Base-by-base conservation (phyloP, 148 eudicot genomes). In the Silene latifolia region DNA sequence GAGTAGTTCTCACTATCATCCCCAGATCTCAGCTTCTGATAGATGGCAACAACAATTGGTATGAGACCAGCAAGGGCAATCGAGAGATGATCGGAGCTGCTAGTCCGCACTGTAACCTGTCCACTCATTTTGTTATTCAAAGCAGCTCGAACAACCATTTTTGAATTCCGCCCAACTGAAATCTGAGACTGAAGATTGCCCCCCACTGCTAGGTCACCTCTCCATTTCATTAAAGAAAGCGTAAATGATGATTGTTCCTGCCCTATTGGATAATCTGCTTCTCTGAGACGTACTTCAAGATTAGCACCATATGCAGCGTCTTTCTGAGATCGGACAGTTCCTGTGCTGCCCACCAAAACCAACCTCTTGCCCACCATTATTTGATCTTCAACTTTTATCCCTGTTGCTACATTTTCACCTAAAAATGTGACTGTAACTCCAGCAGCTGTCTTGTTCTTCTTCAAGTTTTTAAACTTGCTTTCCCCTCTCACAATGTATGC, bases 111-210 rank as follows among this genome's bases (percentile, higher is more conserved):
- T 3, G 89, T 86, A 39, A 95, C 79, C 90, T 92, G 93, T 32
- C 99, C 99, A 72, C 90, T 95, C n/a, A 84, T 81, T 87, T 95
- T 95, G 78, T 92, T 95, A 81, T 95, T 95, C 62, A 95, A 81
- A 17, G 92, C 92, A 46, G 88, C 89, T 15, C 96, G 86, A 71
- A 95, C 83, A 13, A 88, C 88, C 82, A 92, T 87, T 83, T 95
- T 95, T 3, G 99, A 89, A 61, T 81, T 86, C 17, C 94, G 82
- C 15, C 99, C 99, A 27, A 89, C 74, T 1, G 92, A 80, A 69
- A 95, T 77, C 82, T 90, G 93, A 44, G 94, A 89, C 73, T 92
- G 82, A 12, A 88, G 81, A 80, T 87, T 89, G 14, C 74, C 88
- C 35, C 89, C 90, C 18, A 89, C 19, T 63, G 89, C 90, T 81